Conservation (phyloP, 768 basidiomycete species). For the Megacollybia marginata region DNA sequence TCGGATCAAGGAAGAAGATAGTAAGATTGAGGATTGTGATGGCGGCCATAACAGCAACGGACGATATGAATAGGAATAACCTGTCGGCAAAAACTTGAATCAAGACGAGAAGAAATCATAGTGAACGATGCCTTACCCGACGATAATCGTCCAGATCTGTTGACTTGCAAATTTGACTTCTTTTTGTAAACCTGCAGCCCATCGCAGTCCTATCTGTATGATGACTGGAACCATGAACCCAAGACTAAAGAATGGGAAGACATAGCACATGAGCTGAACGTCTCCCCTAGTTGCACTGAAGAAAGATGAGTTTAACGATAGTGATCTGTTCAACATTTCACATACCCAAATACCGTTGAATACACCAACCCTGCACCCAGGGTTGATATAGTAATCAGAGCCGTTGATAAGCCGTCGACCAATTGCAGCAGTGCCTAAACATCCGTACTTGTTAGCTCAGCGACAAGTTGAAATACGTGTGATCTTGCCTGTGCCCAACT, state of each 20-base stretch:
- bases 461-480: not conserved
- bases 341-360: slow-evolving; percentile 15
- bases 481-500: slow-evolving; percentile 13
- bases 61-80: slow-evolving; percentile 8
- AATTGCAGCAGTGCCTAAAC: slow-evolving; percentile 6
- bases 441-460: not conserved
- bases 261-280: slow-evolving; percentile 17
- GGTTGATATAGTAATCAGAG: slow-evolving; percentile 11
- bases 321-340: not conserved
- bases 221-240: slow-evolving; percentile 19
- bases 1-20: slow-evolving; percentile 9
- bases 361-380: slow-evolving; percentile 18
- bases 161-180: slow-evolving; percentile 16
- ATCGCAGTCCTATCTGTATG: slow-evolving; percentile 10
- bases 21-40: slow-evolving; percentile 14
- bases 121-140: slow-evolving; percentile 4
- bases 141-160: slow-evolving; percentile 14
- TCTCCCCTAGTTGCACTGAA: slow-evolving; percentile 13
- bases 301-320: not conserved
- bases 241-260: slow-evolving; percentile 18
- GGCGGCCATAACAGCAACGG: slow-evolving; percentile 10
- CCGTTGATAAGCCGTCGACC: slow-evolving; percentile 4
- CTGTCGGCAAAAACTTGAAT: not conserved
- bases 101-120: not conserved
- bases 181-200: slow-evolving; percentile 12